Conservation (phyloP, 352 stramenopile species). For the Porosira glacialis region DNA sequence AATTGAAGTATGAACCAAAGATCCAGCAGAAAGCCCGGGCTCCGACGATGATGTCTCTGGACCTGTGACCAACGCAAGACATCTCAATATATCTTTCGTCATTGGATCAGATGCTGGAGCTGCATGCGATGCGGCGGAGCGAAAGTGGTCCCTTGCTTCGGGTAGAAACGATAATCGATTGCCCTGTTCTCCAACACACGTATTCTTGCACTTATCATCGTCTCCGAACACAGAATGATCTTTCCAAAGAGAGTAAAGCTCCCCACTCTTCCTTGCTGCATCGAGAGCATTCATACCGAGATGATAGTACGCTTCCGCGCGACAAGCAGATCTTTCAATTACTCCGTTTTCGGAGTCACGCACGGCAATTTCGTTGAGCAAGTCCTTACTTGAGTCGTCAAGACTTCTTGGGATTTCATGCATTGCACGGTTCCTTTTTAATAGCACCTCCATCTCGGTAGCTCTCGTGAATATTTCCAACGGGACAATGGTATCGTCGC, state of each 20-base stretch:
- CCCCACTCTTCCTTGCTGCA: conserved; percentile 17
- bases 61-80: conserved; percentile 59
- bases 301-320: conserved; percentile 48
- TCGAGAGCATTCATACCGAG: conserved; percentile 43
- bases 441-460: no score
- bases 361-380: no score
- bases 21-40: conserved; percentile 8
- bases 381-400: no score
- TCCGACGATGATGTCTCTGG: conserved; percentile 29
- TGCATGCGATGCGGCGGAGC: conserved; percentile 19
- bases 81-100: conserved; percentile 60
- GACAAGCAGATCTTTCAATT: no score
- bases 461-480: no score
- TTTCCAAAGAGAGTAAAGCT: conserved; percentile 44
- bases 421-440: no score
- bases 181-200: not conserved
- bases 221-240: conserved; percentile 14
- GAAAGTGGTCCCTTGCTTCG: conserved; percentile 35
- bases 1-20: conserved; percentile 38
- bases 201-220: conserved; percentile 3
- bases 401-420: no score
- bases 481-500: no score
- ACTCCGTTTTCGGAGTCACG: no score
- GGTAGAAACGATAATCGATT: not conserved
- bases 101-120: conserved; percentile 38